phyloP scores from a whole-genome alignment of 1,139 yeast species.

The Sugiyamaella neomexicana region DNA sequence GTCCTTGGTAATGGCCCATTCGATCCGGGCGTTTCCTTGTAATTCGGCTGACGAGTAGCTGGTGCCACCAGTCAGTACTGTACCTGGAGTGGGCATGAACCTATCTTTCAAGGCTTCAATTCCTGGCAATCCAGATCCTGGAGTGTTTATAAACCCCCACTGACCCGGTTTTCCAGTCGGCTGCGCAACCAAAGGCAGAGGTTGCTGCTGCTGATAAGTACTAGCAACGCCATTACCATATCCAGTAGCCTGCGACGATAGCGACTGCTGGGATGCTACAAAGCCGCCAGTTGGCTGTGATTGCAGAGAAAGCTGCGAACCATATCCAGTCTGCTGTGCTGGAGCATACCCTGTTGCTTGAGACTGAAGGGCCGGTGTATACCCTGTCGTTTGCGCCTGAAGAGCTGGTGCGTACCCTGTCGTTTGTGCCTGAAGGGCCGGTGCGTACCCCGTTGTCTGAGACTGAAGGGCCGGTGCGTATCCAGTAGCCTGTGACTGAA shows the following conservation, averaged over 20 bases:
- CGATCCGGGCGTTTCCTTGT: constrained; percentile 41
- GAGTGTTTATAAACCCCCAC: constrained; percentile 77
- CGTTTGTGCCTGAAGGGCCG: too few relatives aligned
- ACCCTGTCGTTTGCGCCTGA: too few relatives aligned
- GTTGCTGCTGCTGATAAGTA: constrained; percentile 28
- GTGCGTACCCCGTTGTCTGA: background rate
- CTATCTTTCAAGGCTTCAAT: constrained; percentile 71
- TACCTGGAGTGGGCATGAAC: constrained; percentile 70
- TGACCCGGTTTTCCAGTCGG: constrained; percentile 75
- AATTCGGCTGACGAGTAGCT: constrained; percentile 36
- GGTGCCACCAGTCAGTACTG: constrained; percentile 47
- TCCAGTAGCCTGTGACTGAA: background rate
- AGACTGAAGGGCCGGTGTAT: constrained; percentile 34
- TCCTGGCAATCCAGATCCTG: constrained; percentile 75
- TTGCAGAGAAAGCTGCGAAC: constrained; percentile 30
- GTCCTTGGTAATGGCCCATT: constrained; percentile 80
- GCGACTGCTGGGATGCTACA: background rate
- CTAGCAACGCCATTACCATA: constrained; percentile 19
- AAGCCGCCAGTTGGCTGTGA: constrained; percentile 36
- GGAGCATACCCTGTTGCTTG: constrained; percentile 41
- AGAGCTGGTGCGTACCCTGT: too few relatives aligned
- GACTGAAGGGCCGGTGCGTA: background rate
- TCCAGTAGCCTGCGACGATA: constrained; percentile 39
- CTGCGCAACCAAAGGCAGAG: constrained; percentile 42
- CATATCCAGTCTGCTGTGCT: constrained; percentile 8